phyloP scores from a whole-genome alignment of 257 asterid genomes.

The Capsicum rhomboideum region DNA sequence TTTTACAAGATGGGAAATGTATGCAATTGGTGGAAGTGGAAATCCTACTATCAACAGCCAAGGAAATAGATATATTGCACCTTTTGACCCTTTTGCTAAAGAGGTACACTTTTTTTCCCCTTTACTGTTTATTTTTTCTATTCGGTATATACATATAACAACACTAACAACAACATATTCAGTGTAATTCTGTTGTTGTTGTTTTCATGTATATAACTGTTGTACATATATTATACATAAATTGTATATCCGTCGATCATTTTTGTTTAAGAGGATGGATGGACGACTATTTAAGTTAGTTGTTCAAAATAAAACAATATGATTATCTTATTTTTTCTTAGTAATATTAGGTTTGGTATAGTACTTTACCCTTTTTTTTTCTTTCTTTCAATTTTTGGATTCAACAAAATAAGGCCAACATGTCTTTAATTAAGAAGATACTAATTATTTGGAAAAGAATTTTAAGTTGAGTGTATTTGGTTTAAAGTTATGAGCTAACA shows the following conservation, averaged over 20 bases:
- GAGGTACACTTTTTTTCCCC: conserved; percentile 24
- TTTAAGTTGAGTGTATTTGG: not conserved
- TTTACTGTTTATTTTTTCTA: not conserved
- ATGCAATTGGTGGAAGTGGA: conserved; percentile 83
- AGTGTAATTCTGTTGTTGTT: too few species aligned
- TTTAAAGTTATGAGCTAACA: not conserved
- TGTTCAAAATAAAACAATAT: not conserved
- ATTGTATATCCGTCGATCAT: too few species aligned
- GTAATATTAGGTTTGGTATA: too few species aligned
- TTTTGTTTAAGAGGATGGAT: not conserved
- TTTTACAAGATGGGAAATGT: conserved; percentile 78
- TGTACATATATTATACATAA: too few species aligned
- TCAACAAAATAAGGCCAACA: not conserved
- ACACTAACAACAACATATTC: too few species aligned
- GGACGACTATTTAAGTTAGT: not conserved
- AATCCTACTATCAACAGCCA: conserved; percentile 72
- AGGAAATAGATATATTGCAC: conserved; percentile 69
- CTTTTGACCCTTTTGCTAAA: conserved; percentile 52
- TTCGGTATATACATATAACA: not conserved
- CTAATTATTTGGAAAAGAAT: not conserved
- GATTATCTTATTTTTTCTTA: not conserved
- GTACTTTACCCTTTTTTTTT: too few species aligned
- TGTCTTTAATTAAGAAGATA: not conserved
- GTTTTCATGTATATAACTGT: too few species aligned
- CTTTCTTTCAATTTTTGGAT: not conserved